Conservation (phyloP, 805 yeast species). For the Kodamaea laetipori region DNA sequence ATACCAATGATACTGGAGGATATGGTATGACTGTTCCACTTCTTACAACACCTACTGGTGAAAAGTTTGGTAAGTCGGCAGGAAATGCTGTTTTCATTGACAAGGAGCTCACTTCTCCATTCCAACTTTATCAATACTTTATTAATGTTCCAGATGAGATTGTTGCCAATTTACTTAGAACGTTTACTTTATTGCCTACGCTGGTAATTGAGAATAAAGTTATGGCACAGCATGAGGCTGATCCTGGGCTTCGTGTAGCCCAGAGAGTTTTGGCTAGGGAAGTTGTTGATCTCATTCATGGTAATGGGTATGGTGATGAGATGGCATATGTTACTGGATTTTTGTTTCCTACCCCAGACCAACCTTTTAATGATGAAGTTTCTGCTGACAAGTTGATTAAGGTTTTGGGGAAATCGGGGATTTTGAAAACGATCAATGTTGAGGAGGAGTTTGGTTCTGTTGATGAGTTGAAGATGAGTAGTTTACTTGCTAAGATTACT, state of each 20-base stretch:
- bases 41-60: slow-evolving; percentile 84
- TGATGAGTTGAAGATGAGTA: slow-evolving; percentile 49
- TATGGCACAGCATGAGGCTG: slow-evolving; percentile 50
- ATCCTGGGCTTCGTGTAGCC: slow-evolving; percentile 69
- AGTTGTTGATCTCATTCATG: slow-evolving; percentile 86
- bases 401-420: slow-evolving; percentile 61
- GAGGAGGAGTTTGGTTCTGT: slow-evolving; percentile 29
- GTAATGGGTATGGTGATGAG: slow-evolving; percentile 68
- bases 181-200: slow-evolving; percentile 78
- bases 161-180: slow-evolving; percentile 64
- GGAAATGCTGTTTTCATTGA: slow-evolving; percentile 95
- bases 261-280: slow-evolving; percentile 81
- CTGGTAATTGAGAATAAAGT: slow-evolving; percentile 53
- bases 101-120: slow-evolving; percentile 71
- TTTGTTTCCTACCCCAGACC: slow-evolving; percentile 60
- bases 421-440: slow-evolving; percentile 38
- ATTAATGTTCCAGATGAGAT: slow-evolving; percentile 78
- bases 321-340: slow-evolving; percentile 69
- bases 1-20: slow-evolving; percentile 26
- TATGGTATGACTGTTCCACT: slow-evolving; percentile 90
- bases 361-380: slow-evolving; percentile 47
- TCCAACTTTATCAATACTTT: slow-evolving; percentile 82
- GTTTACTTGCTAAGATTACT: slow-evolving; percentile 51
- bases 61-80: slow-evolving; percentile 94
- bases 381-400: slow-evolving; percentile 51